These are phyloP conservation scores for Hippophae gyantsensis DNA, from an alignment of 306 rosid species.

Conservation along the genomic window DNA sequence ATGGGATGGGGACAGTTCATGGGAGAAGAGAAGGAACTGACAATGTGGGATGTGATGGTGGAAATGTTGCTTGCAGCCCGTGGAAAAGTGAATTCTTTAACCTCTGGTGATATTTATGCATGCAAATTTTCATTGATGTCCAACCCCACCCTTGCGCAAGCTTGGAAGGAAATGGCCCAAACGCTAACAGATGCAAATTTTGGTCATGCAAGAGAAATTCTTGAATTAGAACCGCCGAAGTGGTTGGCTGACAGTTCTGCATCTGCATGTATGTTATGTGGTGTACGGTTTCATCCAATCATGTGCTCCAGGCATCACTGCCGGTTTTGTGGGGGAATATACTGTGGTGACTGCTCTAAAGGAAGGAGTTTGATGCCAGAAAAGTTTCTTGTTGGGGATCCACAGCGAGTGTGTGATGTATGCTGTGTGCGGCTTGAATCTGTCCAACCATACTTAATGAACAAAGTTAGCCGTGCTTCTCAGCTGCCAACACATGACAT, in stretches of 20 bases:
- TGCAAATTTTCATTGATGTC: conserved; percentile 54
- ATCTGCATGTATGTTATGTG: conserved; percentile 84
- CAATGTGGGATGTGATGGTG: conserved; percentile 92
- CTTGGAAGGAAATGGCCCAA: conserved; percentile 90
- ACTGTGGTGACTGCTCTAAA: conserved; percentile 82
- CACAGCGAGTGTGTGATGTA: conserved; percentile 89
- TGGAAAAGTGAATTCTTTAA: conserved; percentile 63
- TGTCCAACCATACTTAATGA: conserved; percentile 78
- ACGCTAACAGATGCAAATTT: conserved; percentile 72
- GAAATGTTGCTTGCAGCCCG: conserved; percentile 84
- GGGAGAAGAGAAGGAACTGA: conserved; percentile 77
- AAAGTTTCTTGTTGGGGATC: conserved; percentile 67
- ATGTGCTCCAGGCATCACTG: conserved; percentile 95
- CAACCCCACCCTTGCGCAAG: conserved; percentile 63
- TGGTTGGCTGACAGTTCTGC: conserved; percentile 97
- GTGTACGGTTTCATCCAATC: conserved; percentile 86
- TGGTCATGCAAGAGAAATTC: conserved; percentile 53
- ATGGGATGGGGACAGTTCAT: conserved; percentile 67
- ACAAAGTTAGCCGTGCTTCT: conserved; percentile 86
- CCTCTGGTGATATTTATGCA: conserved; percentile 47
- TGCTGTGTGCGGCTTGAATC: conserved; percentile 87
- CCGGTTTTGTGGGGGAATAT: conserved; percentile 95
- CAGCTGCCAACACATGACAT: conserved; percentile 84
- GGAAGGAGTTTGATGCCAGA: conserved; percentile 83
- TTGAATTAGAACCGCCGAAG: conserved; percentile 83